Evolutionary conservation across 306 rosid genomes (phyloP).

Genomic region (Betula pendula): DNA sequence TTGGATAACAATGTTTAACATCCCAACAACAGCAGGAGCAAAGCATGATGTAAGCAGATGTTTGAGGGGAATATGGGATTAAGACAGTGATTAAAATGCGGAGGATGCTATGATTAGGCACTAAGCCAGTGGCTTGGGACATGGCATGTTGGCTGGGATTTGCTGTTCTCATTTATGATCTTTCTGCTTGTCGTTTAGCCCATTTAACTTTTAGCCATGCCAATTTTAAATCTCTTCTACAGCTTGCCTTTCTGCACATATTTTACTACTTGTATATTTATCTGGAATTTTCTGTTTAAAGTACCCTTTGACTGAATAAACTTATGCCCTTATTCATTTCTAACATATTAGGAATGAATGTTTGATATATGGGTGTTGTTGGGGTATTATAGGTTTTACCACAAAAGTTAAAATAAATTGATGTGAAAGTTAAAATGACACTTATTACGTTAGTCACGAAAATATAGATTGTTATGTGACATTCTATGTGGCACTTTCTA

Average conservation of each 20-base stretch:
- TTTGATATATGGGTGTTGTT: no score
- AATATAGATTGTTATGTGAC: no score
- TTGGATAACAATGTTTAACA: slow-evolving; percentile 18
- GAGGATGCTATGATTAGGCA: slow-evolving; percentile 34
- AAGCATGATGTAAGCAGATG: slow-evolving; percentile 17
- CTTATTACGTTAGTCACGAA: no score
- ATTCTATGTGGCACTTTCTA: no score
- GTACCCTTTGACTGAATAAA: no score
- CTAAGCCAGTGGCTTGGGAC: slow-evolving; percentile 27
- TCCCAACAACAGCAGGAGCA: slow-evolving; percentile 13
- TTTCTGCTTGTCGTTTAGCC: slow-evolving; percentile 8
- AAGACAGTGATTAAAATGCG: slow-evolving; percentile 12
- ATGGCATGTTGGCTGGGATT: slow-evolving; percentile 28
- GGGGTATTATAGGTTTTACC: no score
- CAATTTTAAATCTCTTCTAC: background rate
- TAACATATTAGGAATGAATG: no score
- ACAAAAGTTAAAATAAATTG: no score
- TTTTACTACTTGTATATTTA: no score
- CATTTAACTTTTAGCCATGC: slow-evolving; percentile 8
- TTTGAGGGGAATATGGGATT: background rate
- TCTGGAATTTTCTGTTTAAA: no score
- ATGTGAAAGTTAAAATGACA: no score
- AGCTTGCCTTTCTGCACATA: background rate
- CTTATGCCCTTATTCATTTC: no score
- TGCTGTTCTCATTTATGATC: slow-evolving; percentile 2